These are phyloP conservation scores for Cryptococcus maquisensis DNA, from an alignment of 1,284 basidiomycete species.

Conservation along the genomic window DNA sequence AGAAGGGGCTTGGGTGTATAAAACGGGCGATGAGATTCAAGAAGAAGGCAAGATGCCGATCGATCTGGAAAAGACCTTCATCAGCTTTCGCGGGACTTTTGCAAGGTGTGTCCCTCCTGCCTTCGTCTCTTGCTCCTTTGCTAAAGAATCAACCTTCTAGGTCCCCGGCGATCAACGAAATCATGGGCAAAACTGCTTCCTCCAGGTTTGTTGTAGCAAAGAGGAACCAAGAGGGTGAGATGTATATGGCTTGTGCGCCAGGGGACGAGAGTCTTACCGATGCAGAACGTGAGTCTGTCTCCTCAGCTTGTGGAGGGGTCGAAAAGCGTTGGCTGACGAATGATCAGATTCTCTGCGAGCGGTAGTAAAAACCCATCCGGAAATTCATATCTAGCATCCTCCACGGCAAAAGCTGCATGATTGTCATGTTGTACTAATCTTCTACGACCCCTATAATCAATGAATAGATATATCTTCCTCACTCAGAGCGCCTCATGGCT, in stretches of 20 bases:
- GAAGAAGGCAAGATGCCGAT: constrained; percentile 11
- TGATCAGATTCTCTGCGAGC: background rate
- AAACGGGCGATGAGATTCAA: background rate
- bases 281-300: constrained; percentile 30
- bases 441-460: no score
- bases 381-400: background rate
- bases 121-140: background rate
- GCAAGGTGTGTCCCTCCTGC: constrained; percentile 11
- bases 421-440: no score
- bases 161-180: constrained; percentile 16
- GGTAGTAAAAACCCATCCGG: background rate
- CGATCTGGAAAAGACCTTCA: constrained; percentile 6
- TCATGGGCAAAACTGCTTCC: constrained; percentile 22
- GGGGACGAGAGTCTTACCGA: constrained; percentile 40
- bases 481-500: no score
- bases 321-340: background rate
- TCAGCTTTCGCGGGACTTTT: constrained; percentile 12
- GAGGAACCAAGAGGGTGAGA: constrained; percentile 8
- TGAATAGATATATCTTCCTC: no score
- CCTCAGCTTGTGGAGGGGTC: background rate
- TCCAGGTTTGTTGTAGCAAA: constrained; percentile 29
- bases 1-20: background rate
- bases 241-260: constrained; percentile 29
- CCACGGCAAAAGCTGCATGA: no score
- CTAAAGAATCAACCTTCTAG: background rate